Conservation (phyloP, 2,329 filamentous ascomycete genomes). For the Phoma herbarum region DNA sequence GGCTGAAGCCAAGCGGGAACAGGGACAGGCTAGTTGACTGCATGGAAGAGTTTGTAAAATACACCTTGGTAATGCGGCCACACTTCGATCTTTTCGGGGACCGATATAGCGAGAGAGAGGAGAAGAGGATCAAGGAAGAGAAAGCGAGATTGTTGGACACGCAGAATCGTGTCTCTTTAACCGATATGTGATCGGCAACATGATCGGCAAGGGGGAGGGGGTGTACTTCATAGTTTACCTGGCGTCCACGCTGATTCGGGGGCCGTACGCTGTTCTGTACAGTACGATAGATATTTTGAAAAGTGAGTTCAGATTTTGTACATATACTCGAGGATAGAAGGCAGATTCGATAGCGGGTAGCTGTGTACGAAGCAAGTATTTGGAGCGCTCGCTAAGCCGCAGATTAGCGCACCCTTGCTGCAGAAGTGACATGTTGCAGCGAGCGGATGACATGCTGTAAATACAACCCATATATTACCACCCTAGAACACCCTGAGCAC, state of each 20-base stretch:
- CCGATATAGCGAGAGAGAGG: slow-evolving; percentile 68
- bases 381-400: slow-evolving; percentile 1
- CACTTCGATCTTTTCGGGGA: slow-evolving; percentile 69
- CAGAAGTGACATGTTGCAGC: slow-evolving; percentile 5
- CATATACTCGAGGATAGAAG: not conserved
- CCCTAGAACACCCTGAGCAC: not conserved
- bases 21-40: slow-evolving; percentile 70
- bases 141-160: slow-evolving; percentile 7
- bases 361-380: not conserved
- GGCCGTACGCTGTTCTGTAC: not conserved
- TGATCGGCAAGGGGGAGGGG: not conserved
- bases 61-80: slow-evolving; percentile 70
- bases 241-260: not conserved
- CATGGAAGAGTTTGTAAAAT: slow-evolving; percentile 76
- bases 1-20: slow-evolving; percentile 65
- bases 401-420: slow-evolving; percentile 1
- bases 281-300: not conserved
- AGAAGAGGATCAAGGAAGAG: slow-evolving; percentile 42
- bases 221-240: not conserved
- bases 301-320: not conserved
- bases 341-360: not conserved
- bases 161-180: not conserved
- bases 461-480: not conserved
- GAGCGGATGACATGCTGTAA: slow-evolving; percentile 6
- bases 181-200: not conserved